Evolutionary conservation across 2,329 filamentous ascomycete species (phyloP), one percentile per base, ranked within the genome.

Genomic region (Teratosphaeria nubilosa): DNA sequence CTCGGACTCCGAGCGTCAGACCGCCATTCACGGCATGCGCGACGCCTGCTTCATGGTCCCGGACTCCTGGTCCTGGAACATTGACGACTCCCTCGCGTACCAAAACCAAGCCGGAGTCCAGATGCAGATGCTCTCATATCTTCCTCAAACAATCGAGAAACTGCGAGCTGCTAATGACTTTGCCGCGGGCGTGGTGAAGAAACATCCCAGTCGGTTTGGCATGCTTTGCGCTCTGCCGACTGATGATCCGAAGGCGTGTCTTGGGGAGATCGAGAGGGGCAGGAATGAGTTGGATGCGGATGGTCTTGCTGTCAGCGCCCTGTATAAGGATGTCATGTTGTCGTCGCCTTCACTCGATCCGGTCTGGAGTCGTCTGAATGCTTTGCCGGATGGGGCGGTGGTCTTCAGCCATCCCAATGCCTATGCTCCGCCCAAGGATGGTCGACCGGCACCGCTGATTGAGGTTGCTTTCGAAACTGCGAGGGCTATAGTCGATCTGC

Each of bases 161-260:
- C 53, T 55, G 3, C 32, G 37, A 45, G 31, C 30, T 10, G 34
- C 31, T 10, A 55, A 55, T 34, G 53, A 55, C 53, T 55, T 22
- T n/a, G 53, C 53, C 22, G 53, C 53, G 9, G 22, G 16, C 16
- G 34, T 55, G 1, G 53, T 55, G n/a, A 55, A 55, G 27, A 37
- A 45, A n/a, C 53, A 55, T 24, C 53, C 53, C n/a, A 37, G 27
- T n/a, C 32, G 53, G 22, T 55, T 55, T 34, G 53, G 53, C 1
- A 55, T 55, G 53, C 53, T 55, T 5, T 55, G 53, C 37, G 53
- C 53, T 22, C 27, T 55, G 32, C 53, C 53, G 10, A 55, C 53
- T 22, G 53, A 55, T 34, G 31, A 55, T 20, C 30, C 31, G 10
- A 22, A 37, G 11, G 53, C n/a, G 20, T 55, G 30, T 30, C 16